Conservation (phyloP, 768 basidiomycete genomes). For the Pleurotus sapidus region DNA sequence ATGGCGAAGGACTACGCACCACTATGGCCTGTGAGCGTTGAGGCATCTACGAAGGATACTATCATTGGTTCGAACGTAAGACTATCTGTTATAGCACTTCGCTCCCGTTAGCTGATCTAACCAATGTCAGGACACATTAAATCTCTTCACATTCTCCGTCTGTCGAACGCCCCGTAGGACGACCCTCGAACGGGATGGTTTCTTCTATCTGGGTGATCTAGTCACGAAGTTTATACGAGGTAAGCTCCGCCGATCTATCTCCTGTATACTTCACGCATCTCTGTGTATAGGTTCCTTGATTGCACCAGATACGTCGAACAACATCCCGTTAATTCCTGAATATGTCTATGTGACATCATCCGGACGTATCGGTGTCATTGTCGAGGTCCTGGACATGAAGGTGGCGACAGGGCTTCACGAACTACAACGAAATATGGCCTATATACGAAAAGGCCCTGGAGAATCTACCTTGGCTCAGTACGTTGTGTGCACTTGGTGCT, state of each 20-base stretch:
- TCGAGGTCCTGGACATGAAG: conserved; percentile 51
- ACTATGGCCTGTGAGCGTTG: conserved; percentile 69
- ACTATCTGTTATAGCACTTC: conserved; percentile 9
- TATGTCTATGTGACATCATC: conserved; percentile 76
- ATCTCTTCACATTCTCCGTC: conserved; percentile 62
- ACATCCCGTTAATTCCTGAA: conserved; percentile 44
- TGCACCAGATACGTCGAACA: conserved; percentile 38
- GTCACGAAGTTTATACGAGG: conserved; percentile 75
- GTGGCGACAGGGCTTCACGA: conserved; percentile 59
- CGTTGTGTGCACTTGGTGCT: conserved; percentile 11
- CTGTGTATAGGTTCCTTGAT: conserved; percentile 50
- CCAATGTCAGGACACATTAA: conserved; percentile 53
- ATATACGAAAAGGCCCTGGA: conserved; percentile 48
- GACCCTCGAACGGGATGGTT: conserved; percentile 61
- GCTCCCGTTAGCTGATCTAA: conserved; percentile 1
- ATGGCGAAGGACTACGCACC: conserved; percentile 75
- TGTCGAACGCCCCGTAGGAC: conserved; percentile 38
- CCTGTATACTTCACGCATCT: neutral
- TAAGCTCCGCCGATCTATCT: conserved; percentile 20
- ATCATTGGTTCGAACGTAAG: conserved; percentile 78
- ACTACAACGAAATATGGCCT: conserved; percentile 73
- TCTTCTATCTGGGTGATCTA: conserved; percentile 72
- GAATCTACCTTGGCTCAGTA: conserved; percentile 63
- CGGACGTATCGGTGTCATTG: conserved; percentile 74
- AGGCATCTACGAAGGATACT: conserved; percentile 48